These are phyloP conservation scores for Jaenimonas drosophilae DNA, from an alignment of 208 protist genomes.

Conservation along the genomic window DNA sequence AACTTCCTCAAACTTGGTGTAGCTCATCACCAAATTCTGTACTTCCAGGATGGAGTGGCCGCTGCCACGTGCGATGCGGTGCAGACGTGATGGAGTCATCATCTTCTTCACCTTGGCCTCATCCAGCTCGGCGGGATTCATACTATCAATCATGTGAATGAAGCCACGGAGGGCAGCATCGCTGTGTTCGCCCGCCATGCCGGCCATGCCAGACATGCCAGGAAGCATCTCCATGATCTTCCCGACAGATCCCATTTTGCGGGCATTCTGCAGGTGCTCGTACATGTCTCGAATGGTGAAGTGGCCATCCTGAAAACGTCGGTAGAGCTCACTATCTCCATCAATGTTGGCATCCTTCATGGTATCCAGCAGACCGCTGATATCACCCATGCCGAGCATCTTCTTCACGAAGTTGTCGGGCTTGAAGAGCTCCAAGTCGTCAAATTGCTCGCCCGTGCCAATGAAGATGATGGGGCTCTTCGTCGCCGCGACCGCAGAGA, in stretches of 20 bases:
- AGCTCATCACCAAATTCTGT: conserved; percentile 71
- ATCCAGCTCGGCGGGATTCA: conserved; percentile 91
- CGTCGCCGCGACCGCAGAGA: conserved; percentile 96
- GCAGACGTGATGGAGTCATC: conserved; percentile 79
- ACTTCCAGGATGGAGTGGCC: conserved; percentile 69
- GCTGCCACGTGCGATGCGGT: conserved; percentile 78
- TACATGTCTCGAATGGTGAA: conserved; percentile 96
- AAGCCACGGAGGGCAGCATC: conserved; percentile 81
- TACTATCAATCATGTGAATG: conserved; percentile 96
- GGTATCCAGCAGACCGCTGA: conserved; percentile 85
- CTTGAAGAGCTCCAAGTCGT: conserved; percentile 94
- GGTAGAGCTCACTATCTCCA: conserved; percentile 80
- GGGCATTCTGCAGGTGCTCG: conserved; percentile 94
- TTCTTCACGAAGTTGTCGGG: conserved; percentile 83
- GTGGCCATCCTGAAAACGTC: conserved; percentile 85
- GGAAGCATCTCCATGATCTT: conserved; percentile 92
- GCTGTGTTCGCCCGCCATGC: conserved; percentile 44
- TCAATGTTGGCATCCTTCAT: conserved; percentile 89
- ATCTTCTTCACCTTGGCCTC: conserved; percentile 86
- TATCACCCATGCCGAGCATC: conserved; percentile 96
- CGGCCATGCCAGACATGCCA: conserved; percentile 72
- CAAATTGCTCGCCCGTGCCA: conserved; percentile 97
- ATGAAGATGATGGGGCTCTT: conserved; percentile 97
- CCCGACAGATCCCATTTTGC: conserved; percentile 92
- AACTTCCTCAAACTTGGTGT: conserved; percentile 83